Conservation (phyloP, 306 rosid genomes). For the Trichosanthes cucumerina region DNA sequence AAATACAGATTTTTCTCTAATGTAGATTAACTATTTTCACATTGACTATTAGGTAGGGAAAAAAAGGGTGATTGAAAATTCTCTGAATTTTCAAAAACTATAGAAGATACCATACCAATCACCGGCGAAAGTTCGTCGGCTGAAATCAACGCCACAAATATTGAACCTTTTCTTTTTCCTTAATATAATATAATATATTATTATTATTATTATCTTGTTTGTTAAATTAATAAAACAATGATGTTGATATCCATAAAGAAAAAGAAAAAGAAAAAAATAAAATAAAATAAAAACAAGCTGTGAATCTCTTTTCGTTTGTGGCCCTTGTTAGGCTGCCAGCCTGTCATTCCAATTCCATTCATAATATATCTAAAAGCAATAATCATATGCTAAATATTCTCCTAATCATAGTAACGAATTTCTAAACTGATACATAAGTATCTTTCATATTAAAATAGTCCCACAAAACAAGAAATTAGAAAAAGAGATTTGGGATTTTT, state of each 20-base stretch:
- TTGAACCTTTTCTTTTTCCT: background rate
- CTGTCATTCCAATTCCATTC: background rate
- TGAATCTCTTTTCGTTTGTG: background rate
- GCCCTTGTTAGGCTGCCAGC: background rate
- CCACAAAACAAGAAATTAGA: background rate
- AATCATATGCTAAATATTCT: slow-evolving; percentile 9
- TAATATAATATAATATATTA: background rate
- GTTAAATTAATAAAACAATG: background rate
- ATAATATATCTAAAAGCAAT: background rate
- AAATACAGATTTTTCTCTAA: background rate
- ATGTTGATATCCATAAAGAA: slow-evolving; percentile 4
- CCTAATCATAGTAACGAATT: background rate
- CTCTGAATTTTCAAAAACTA: background rate
- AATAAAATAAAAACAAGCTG: background rate
- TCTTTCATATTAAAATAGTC: slow-evolving; percentile 4
- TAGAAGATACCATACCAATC: background rate
- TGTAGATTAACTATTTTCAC: background rate
- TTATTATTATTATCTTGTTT: background rate
- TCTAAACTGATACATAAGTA: background rate
- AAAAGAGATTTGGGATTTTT: background rate
- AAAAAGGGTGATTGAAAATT: background rate
- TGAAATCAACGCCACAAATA: background rate
- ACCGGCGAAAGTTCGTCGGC: background rate
- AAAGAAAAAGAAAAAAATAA: background rate
- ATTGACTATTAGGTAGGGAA: background rate